Conservation (phyloP, 805 yeast genomes). For the Nakazawaea ishiwadae region DNA sequence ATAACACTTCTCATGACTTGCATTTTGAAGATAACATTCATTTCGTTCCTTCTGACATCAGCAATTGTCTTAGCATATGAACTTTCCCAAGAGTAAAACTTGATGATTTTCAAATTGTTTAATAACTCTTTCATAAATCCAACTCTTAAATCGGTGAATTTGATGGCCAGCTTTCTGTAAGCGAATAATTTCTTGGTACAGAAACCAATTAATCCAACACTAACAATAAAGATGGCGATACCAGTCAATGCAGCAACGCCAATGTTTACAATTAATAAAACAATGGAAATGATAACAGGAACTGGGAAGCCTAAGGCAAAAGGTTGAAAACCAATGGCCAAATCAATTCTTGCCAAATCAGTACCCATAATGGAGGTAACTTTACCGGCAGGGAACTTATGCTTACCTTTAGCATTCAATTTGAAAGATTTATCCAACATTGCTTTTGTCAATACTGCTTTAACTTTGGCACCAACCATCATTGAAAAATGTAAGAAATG, state of each 20-base stretch:
- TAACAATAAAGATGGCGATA: slow-evolving; percentile 48
- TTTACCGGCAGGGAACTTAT: slow-evolving; percentile 60
- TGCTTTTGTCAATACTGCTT: slow-evolving; percentile 68
- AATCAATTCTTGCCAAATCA: slow-evolving; percentile 78
- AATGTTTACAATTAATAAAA: slow-evolving; percentile 57
- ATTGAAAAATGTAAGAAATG: slow-evolving; percentile 53
- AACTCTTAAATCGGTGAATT: slow-evolving; percentile 73
- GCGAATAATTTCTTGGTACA: slow-evolving; percentile 48
- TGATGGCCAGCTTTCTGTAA: slow-evolving; percentile 52
- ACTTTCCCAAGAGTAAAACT: slow-evolving; percentile 87
- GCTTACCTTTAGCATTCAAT: slow-evolving; percentile 53
- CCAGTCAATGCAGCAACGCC: slow-evolving; percentile 77
- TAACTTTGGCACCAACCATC: slow-evolving; percentile 64
- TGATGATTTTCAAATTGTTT: slow-evolving; percentile 74
- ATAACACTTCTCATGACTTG: slow-evolving; percentile 60
- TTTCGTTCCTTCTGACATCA: slow-evolving; percentile 56
- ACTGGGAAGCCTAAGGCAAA: slow-evolving; percentile 62
- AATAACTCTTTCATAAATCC: slow-evolving; percentile 73
- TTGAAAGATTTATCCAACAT: slow-evolving; percentile 64
- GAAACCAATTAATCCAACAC: slow-evolving; percentile 40
- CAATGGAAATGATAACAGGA: slow-evolving; percentile 58
- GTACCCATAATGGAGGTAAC: slow-evolving; percentile 79
- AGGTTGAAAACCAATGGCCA: slow-evolving; percentile 65
- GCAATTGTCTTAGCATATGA: slow-evolving; percentile 62
- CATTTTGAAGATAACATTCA: slow-evolving; percentile 53